Evolutionary conservation across 179 eudicot species (phyloP).

Genomic region (Silene noctiflora): DNA sequence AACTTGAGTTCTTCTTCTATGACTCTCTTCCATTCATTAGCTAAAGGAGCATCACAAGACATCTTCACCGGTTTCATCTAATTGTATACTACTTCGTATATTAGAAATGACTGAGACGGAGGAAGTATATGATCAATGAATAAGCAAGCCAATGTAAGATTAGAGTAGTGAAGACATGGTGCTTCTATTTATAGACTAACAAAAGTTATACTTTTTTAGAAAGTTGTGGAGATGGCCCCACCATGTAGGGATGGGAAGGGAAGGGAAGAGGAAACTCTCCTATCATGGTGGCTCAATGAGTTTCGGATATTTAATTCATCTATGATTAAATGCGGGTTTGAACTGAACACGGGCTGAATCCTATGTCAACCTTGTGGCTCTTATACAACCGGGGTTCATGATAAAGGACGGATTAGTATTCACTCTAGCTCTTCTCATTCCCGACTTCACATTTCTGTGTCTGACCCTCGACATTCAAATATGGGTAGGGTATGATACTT

Average conservation of each 20-base stretch:
- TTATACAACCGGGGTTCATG: too few species aligned
- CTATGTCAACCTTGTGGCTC: too few species aligned
- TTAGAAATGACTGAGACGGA: too few species aligned
- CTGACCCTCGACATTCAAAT: too few species aligned
- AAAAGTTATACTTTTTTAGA: not conserved
- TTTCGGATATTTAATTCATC: not conserved
- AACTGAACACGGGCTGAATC: too few species aligned
- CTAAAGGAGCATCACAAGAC: constrained; percentile 34
- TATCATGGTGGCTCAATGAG: not conserved
- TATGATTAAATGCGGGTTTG: too few species aligned
- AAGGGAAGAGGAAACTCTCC: not conserved
- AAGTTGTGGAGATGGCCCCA: not conserved
- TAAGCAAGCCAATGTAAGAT: constrained; percentile 15
- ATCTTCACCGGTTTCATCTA: constrained; percentile 30
- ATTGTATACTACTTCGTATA: not conserved
- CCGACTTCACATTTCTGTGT: too few species aligned
- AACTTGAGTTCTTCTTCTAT: constrained; percentile 32
- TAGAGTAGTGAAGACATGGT: constrained; percentile 15
- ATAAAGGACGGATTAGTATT: too few species aligned
- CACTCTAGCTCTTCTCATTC: too few species aligned
- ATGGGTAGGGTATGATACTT: too few species aligned
- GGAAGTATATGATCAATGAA: not conserved
- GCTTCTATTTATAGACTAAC: constrained; percentile 24
- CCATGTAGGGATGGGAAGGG: not conserved
- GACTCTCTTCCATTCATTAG: constrained; percentile 35